Evolutionary conservation across 179 eudicot species (phyloP).

Genomic region (Sideroxylon spinosum): DNA sequence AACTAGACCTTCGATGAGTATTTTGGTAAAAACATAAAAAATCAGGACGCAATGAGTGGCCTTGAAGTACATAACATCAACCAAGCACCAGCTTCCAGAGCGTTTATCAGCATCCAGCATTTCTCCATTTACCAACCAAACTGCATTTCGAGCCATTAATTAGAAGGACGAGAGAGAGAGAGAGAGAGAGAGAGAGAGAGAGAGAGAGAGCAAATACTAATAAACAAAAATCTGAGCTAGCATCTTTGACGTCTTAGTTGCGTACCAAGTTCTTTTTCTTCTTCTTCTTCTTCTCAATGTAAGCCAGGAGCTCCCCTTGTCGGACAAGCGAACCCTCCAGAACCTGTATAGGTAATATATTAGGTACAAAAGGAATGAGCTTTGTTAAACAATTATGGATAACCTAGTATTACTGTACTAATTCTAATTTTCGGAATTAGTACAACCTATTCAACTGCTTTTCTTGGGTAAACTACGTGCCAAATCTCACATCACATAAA

Average conservation of each 20-base stretch:
- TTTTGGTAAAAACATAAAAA: neutral
- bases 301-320: conserved; percentile 68
- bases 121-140: conserved; percentile 14
- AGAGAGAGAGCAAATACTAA: conserved; percentile 2
- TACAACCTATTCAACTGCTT: too few species aligned
- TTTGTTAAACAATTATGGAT: too few species aligned
- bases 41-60: conserved; percentile 10
- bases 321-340: conserved; percentile 56
- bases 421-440: too few species aligned
- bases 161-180: neutral
- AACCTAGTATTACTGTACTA: too few species aligned
- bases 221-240: too few species aligned
- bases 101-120: neutral
- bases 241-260: too few species aligned
- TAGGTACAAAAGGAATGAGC: too few species aligned
- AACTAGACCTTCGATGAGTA: neutral
- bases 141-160: neutral
- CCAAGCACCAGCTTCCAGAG: neutral
- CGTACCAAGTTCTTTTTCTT: conserved; percentile 43
- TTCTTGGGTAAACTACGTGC: too few species aligned
- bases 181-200: conserved; percentile 4
- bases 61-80: conserved; percentile 5
- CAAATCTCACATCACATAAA: too few species aligned
- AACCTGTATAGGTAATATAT: conserved; percentile 37
- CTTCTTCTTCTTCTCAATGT: conserved; percentile 76